A percentile compares a stretch with the other conserved stretches of the same genome.
Evolutionary conservation across 768 basidiomycete species (phyloP).

Genomic region (Amanita phalloides): DNA sequence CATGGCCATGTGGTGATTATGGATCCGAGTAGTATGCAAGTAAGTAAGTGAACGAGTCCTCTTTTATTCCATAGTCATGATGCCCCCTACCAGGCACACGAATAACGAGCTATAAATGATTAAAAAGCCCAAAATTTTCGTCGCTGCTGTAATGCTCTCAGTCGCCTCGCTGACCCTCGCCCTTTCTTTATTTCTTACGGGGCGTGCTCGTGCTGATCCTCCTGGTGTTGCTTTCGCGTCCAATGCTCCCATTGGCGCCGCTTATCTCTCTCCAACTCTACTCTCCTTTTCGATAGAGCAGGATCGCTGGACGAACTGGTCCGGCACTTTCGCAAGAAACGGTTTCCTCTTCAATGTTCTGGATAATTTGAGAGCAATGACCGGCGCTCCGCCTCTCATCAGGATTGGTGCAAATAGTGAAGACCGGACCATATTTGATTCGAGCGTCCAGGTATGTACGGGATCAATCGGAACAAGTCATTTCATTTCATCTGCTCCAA

Average conservation of each 20-base stretch:
- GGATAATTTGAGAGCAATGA: constrained; percentile 40
- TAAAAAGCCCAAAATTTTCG: neutral
- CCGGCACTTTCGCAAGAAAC: constrained; percentile 40
- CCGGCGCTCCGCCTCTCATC: constrained; percentile 43
- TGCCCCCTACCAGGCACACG: neutral
- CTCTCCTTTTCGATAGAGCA: constrained; percentile 62
- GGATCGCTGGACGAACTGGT: constrained; percentile 64
- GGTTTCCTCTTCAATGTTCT: constrained; percentile 51
- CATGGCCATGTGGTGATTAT: no score
- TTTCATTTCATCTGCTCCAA: neutral
- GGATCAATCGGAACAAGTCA: neutral
- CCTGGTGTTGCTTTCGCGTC: constrained; percentile 30
- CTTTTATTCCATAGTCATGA: neutral
- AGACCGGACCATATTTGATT: constrained; percentile 49
- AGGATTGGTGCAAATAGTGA: constrained; percentile 49
- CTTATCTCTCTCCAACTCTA: constrained; percentile 31
- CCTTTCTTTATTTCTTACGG: neutral
- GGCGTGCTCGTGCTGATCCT: neutral
- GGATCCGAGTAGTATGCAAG: no score
- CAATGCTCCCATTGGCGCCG: constrained; percentile 22
- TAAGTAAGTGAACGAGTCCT: neutral
- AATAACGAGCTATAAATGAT: neutral
- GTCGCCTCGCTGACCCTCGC: neutral
- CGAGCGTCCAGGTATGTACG: constrained; percentile 29
- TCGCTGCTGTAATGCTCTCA: neutral